Conservation (phyloP, 148 eudicot species). For the Fallopia convolvulus region DNA sequence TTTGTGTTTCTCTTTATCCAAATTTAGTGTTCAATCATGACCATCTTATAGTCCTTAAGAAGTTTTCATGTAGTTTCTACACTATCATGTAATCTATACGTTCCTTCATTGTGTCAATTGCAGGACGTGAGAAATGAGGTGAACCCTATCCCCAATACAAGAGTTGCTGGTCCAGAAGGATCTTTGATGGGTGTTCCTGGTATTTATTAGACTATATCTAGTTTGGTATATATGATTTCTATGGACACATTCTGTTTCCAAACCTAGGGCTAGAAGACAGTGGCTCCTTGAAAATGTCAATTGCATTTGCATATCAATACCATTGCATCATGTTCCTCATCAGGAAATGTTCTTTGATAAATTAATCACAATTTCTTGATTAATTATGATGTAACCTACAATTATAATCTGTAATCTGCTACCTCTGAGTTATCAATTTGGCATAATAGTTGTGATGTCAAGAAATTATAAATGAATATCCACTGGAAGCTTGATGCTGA, state of each 20-base stretch:
- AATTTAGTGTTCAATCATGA: background rate
- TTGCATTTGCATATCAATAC: background rate
- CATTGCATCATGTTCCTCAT: background rate
- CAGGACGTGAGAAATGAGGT: constrained; percentile 62
- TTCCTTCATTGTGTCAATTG: constrained; percentile 5
- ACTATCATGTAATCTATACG: background rate
- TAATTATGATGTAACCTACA: background rate
- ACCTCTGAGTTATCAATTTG: background rate
- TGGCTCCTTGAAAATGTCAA: background rate
- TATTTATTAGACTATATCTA: constrained; percentile 15
- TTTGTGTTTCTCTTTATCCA: background rate
- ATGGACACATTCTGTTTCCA: background rate
- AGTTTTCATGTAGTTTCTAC: background rate
- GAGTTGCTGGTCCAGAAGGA: constrained; percentile 61
- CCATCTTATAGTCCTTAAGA: background rate
- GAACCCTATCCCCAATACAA: constrained; percentile 47
- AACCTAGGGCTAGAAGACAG: background rate
- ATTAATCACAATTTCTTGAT: background rate
- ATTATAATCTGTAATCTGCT: background rate
- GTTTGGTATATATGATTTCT: background rate
- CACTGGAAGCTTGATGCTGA: background rate
- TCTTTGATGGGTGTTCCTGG: constrained; percentile 73
- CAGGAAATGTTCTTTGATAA: background rate
- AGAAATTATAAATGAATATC: background rate
- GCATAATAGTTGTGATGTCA: background rate